Evolutionary conservation across 73 alveolate genomes (phyloP), one percentile per base, ranked within the genome.

Genomic region (Diophrys sp.): DNA sequence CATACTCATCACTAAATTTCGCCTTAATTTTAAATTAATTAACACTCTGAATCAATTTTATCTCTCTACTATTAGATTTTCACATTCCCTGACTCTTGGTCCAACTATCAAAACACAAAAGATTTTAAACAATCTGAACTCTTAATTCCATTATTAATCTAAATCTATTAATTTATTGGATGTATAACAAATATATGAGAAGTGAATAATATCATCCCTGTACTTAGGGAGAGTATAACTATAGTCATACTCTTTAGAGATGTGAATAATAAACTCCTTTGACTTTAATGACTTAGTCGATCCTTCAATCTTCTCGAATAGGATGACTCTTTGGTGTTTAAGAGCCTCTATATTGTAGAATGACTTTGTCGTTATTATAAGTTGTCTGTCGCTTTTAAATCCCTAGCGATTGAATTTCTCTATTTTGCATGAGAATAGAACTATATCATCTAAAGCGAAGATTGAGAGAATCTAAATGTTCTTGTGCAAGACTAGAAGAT

Each of bases 201-300:
- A 71, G 14, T 67, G 74, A 66, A 88, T 71, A 24, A 84, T 78
- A 33, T 88, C 89, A 23, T 82, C 91, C 74, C 91, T 77, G 56
- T 73, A 31, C 30, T 78, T 67, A 75, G 29, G 74, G 26, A 84
- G 89, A 1, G 93, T 56, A 81, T 79, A 93, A 70, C 98, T 62
- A 69, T 93, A 93, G 83, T 93, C 98, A 78, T 93, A 93, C 75
- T 90, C 96, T 29, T 76, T 85, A 27, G 89, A 90, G 25, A 89
- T 93, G 68, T 93, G 98, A 55, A 93, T 69, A 11, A 92, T 90
- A 55, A 93, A 93, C 67, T 93, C 98, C 24, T 27, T 28, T 1
- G 71, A n/a, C 53, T 73, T 73, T 27, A 73, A 28, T 18, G 72
- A 33, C 53, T 33, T 33, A 31, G 81, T 73, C 0, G 53, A 44